Base-by-base conservation (phyloP, 345 rosid genomes). In the Durio zibethinus region DNA sequence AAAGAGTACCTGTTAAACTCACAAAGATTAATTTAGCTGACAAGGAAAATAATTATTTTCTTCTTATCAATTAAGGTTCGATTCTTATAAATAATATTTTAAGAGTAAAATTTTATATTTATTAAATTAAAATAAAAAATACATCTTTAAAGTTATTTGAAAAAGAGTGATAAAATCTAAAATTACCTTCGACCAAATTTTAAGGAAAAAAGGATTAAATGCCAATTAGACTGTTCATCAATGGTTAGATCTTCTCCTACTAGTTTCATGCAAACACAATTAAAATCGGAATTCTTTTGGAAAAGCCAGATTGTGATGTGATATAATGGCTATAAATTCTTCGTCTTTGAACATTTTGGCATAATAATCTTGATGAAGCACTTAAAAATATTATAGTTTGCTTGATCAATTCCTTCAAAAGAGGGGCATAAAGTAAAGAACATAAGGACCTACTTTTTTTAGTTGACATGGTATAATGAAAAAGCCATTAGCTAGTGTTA, bases 371-470 rank as follows among this genome's bases (percentile, higher is more conserved):
- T 23, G 2, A 43, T 43, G 54, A 23, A 68, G 35, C 54, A 43
- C 73, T 68, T 4, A 33, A 33, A 33, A 33, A 68, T 11, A 25
- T 25, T 6, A 67, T 67, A 2, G 11, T 23, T 6, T 25, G n/a
- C 53, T 66, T 66, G 18, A 14, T 68, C 25, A 40, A 7, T 68
- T 43, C 53, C 72, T 43, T 23, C 73, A 3, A 23, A 68, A 68
- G 36, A 68, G 50, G 54, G 36, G 73, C 21, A 68, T 68, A 68
- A 68, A 68, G 73, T n/a, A 43, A 68, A 43, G 35, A 68, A 25
- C 54, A 23, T 25, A 43, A 68, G 36, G 36, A 43, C 54, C 35
- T 25, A 45, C 73, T 68, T 66, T 66, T 62, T 4, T 40, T 38
- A 66, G 14, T 21, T 11, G 52, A 10, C 52, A 66, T 65, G 16